Percentiles rank a stretch among this genome's conserved stretches.
These are phyloP conservation scores for Glycine tomentella DNA, from an alignment of 306 rosid genomes.

Conservation along the genomic window DNA sequence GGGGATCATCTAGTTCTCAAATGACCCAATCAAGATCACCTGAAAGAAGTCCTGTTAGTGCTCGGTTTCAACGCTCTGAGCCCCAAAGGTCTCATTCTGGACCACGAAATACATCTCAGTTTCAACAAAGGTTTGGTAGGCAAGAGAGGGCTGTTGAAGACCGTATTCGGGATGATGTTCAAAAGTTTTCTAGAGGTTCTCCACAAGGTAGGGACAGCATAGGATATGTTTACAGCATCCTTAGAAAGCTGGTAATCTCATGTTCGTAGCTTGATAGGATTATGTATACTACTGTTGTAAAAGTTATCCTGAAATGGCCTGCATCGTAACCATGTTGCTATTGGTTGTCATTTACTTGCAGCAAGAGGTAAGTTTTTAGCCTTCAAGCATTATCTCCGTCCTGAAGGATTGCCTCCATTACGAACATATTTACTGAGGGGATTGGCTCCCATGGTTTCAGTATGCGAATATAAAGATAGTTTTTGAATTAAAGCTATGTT, in stretches of 20 bases:
- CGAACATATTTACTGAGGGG: conserved; percentile 66
- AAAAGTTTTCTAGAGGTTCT: conserved; percentile 80
- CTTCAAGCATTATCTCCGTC: conserved; percentile 78
- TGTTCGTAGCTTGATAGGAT: conserved; percentile 75
- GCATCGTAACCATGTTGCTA: conserved; percentile 58
- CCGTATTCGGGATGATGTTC: conserved; percentile 73
- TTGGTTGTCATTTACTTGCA: conserved; percentile 81
- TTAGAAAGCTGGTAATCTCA: conserved; percentile 79
- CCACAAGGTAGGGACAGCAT: conserved; percentile 98
- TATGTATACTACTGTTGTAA: conserved; percentile 42
- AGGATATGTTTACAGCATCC: conserved; percentile 79
- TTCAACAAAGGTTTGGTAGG: conserved; percentile 84
- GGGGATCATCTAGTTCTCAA: conserved; percentile 73
- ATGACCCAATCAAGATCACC: conserved; percentile 84
- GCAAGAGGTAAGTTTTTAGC: conserved; percentile 98
- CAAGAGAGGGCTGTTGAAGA: conserved; percentile 82
- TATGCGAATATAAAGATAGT: conserved; percentile 67
- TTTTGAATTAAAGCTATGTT: conserved; percentile 76
- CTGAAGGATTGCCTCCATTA: conserved; percentile 75
- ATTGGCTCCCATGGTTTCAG: conserved; percentile 77
- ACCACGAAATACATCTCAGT: conserved; percentile 67
- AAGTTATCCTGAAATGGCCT: conserved; percentile 26
- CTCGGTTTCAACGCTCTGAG: conserved; percentile 80
- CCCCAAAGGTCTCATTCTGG: conserved; percentile 80
- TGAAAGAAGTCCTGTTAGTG: conserved; percentile 77